A percentile compares a stretch with the other conserved stretches of the same genome.
These are phyloP conservation scores for Fistulifera pelliculosa DNA, from an alignment of 108 stramenopile genomes.

Conservation along the genomic window DNA sequence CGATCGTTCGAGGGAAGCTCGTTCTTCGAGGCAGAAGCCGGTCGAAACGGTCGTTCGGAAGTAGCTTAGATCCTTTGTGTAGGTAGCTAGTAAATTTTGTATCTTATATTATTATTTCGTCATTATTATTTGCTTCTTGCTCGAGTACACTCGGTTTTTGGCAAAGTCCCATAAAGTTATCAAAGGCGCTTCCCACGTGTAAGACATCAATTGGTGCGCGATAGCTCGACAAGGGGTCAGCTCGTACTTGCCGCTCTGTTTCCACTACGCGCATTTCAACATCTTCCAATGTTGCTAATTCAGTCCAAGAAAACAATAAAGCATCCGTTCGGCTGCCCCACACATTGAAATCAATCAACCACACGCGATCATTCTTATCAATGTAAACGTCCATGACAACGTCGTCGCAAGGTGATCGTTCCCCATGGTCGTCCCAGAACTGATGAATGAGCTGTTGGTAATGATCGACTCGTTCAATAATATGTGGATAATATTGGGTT, in stretches of 20 bases:
- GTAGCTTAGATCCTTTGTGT: no score
- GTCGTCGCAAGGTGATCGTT: slow-evolving; percentile 6
- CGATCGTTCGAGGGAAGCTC: no score
- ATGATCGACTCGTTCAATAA: slow-evolving; percentile 20
- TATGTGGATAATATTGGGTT: slow-evolving; percentile 61
- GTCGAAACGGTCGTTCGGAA: no score
- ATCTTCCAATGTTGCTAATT: slow-evolving; percentile 41
- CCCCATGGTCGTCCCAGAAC: slow-evolving; percentile 36
- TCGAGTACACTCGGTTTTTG: slow-evolving; percentile 6
- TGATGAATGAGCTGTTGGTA: slow-evolving; percentile 22
- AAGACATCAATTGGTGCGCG: slow-evolving; percentile 82
- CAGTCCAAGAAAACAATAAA: slow-evolving; percentile 73
- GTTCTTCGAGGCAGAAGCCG: no score
- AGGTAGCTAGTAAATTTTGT: no score
- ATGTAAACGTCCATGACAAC: slow-evolving; percentile 74
- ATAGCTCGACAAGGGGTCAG: slow-evolving; percentile 67
- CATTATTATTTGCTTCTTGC: no score
- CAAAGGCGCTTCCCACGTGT: slow-evolving; percentile 44
- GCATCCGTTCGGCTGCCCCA: slow-evolving; percentile 69
- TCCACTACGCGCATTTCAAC: slow-evolving; percentile 50
- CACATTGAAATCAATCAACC: slow-evolving; percentile 85
- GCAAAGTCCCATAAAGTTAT: slow-evolving; percentile 67
- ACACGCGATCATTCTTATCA: slow-evolving; percentile 68
- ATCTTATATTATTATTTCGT: no score
- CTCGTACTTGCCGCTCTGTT: slow-evolving; percentile 55